Evolutionary conservation across 2,329 filamentous ascomycete species (phyloP).

Genomic region (Sporothrix phasma): DNA sequence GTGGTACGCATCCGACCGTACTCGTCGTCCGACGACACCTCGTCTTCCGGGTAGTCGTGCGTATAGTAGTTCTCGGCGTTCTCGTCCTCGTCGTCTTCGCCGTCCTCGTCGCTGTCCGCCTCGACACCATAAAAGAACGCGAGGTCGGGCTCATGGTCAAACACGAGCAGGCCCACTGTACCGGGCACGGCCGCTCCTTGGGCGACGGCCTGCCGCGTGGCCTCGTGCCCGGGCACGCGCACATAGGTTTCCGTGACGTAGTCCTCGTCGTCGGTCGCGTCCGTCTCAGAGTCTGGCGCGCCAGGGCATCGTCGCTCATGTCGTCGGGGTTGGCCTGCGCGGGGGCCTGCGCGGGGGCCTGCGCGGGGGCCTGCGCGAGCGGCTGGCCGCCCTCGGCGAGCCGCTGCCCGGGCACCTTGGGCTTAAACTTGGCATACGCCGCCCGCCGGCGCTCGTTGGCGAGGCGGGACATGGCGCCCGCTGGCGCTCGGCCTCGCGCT

Average conservation of each 20-base stretch:
- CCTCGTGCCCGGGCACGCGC: slow-evolving; percentile 40
- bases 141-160: slow-evolving; percentile 48
- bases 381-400: too few relatives aligned
- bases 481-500: not conserved
- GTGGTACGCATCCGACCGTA: slow-evolving; percentile 46
- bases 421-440: slow-evolving; percentile 18
- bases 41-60: slow-evolving; percentile 72
- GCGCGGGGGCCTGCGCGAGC: too few relatives aligned
- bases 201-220: slow-evolving; percentile 29
- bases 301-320: slow-evolving; percentile 29
- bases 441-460: slow-evolving; percentile 14
- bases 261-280: slow-evolving; percentile 41
- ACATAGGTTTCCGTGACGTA: slow-evolving; percentile 58
- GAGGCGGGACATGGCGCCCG: slow-evolving; percentile 8
- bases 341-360: too few relatives aligned
- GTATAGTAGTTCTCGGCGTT: slow-evolving; percentile 71
- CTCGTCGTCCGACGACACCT: slow-evolving; percentile 63
- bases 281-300: too few relatives aligned
- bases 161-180: slow-evolving; percentile 46
- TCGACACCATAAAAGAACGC: slow-evolving; percentile 51
- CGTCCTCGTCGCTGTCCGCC: slow-evolving; percentile 52
- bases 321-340: not conserved
- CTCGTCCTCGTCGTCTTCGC: slow-evolving; percentile 54
- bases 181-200: slow-evolving; percentile 32
- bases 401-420: slow-evolving; percentile 7